Conservation (phyloP, 1,139 yeast genomes). For the Trichomonascaceae sp. region DNA sequence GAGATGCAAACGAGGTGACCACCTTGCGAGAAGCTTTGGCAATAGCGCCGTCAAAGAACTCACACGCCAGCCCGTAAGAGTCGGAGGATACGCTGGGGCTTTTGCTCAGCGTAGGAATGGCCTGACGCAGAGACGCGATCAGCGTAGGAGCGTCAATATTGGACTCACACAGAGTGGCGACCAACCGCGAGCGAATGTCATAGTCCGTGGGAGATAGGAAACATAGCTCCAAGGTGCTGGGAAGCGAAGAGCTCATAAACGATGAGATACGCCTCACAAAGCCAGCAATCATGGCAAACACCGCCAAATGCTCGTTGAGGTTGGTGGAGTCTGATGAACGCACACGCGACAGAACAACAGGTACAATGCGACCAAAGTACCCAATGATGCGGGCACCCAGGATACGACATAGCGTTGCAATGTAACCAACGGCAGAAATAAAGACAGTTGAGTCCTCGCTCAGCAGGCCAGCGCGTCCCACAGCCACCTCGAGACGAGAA, state of each 20-base stretch:
- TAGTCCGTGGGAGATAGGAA: constrained; percentile 44
- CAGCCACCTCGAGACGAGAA: constrained; percentile 38
- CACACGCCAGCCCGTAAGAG: constrained; percentile 32
- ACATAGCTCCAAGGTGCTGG: constrained; percentile 44
- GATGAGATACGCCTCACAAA: constrained; percentile 77
- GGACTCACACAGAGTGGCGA: constrained; percentile 51
- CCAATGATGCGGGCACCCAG: constrained; percentile 84
- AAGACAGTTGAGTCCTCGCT: constrained; percentile 43
- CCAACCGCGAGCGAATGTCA: constrained; percentile 49
- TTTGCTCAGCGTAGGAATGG: not conserved
- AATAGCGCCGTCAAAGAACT: constrained; percentile 49
- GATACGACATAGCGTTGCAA: constrained; percentile 54
- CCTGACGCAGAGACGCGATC: constrained; percentile 35
- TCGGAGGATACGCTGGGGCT: constrained; percentile 1
- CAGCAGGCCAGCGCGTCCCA: constrained; percentile 41
- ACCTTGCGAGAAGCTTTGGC: constrained; percentile 60
- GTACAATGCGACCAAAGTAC: constrained; percentile 69
- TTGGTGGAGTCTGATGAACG: constrained; percentile 19
- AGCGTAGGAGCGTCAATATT: constrained; percentile 49
- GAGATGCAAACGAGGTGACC: constrained; percentile 57
- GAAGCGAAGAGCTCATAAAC: constrained; percentile 60
- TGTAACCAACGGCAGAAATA: constrained; percentile 61
- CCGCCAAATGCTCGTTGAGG: constrained; percentile 31
- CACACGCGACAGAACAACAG: constrained; percentile 57
- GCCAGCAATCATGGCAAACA: constrained; percentile 59